Percentiles rank a stretch among this genome's conserved stretches.
Conservation (phyloP, 495 filamentous ascomycete species). For the Penicillium samsonianum region DNA sequence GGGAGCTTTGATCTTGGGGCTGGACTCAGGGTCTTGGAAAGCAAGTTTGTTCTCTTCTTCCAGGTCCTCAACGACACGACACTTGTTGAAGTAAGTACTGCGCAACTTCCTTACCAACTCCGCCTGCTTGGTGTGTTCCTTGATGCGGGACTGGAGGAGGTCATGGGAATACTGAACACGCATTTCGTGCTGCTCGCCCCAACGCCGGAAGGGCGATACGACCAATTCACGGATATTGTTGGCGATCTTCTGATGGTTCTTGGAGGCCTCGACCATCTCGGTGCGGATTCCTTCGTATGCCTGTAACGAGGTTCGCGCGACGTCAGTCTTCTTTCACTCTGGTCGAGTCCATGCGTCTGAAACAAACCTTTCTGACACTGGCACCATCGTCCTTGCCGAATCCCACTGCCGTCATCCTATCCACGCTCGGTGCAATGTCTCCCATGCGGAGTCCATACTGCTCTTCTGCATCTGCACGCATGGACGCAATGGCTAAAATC, state of each 20-base stretch:
- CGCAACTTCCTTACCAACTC: slow-evolving; percentile 88
- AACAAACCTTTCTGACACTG: slow-evolving; percentile 83
- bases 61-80: slow-evolving; percentile 89
- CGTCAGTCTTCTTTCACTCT: slow-evolving; percentile 12
- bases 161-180: slow-evolving; percentile 93
- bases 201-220: slow-evolving; percentile 87
- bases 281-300: slow-evolving; percentile 93
- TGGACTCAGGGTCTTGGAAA: slow-evolving; percentile 79
- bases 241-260: slow-evolving; percentile 91
- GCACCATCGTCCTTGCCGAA: slow-evolving; percentile 94
- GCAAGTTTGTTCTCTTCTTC: slow-evolving; percentile 99
- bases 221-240: slow-evolving; percentile 95
- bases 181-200: slow-evolving; percentile 91
- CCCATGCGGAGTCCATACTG: slow-evolving; percentile 77
- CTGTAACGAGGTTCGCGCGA: slow-evolving; percentile 42
- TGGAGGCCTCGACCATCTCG: slow-evolving; percentile 91
- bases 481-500: slow-evolving; percentile 81
- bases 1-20: slow-evolving; percentile 49
- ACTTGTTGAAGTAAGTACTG: slow-evolving; percentile 98
- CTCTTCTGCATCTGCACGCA: slow-evolving; percentile 97
- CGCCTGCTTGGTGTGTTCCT: slow-evolving; percentile 87
- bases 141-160: slow-evolving; percentile 84
- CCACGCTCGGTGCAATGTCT: slow-evolving; percentile 80
- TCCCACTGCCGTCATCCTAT: slow-evolving; percentile 72
- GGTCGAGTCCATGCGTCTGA: not conserved